Conservation (phyloP, 2,329 filamentous ascomycete species). For the Botrytis byssoidea region DNA sequence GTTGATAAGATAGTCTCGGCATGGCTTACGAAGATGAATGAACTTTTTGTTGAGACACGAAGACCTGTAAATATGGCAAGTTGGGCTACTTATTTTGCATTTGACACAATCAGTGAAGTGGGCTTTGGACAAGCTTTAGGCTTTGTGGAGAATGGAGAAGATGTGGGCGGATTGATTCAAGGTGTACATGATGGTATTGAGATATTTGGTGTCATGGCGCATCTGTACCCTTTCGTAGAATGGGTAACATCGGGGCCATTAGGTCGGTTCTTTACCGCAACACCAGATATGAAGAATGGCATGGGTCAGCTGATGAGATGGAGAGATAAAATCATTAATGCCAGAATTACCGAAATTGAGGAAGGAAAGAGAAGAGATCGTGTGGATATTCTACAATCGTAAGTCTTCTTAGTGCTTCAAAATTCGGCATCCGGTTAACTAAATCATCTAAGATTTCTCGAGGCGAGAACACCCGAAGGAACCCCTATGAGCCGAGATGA, state of each 20-base stretch:
- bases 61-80: conserved; percentile 53
- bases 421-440: neutral
- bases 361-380: neutral
- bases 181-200: conserved; percentile 47
- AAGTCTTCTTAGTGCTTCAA: neutral
- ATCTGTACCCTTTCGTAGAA: conserved; percentile 52
- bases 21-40: conserved; percentile 50
- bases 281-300: conserved; percentile 7
- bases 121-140: conserved; percentile 57
- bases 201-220: conserved; percentile 39
- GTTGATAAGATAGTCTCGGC: conserved; percentile 50
- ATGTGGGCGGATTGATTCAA: conserved; percentile 54
- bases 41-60: conserved; percentile 46
- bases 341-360: conserved; percentile 7
- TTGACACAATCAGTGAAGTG: conserved; percentile 57
- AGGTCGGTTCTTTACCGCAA: conserved; percentile 33
- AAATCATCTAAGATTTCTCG: neutral
- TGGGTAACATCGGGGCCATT: conserved; percentile 54
- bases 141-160: conserved; percentile 52
- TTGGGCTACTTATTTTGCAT: conserved; percentile 51
- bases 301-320: conserved; percentile 19
- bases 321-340: conserved; percentile 8
- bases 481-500: neutral
- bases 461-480: conserved; percentile 3
- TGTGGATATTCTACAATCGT: conserved; percentile 8